A percentile compares a stretch with the other conserved stretches of the same genome.
These are phyloP conservation scores for Ogataea trehaloabstinens DNA, from an alignment of 805 yeast species.

Conservation along the genomic window DNA sequence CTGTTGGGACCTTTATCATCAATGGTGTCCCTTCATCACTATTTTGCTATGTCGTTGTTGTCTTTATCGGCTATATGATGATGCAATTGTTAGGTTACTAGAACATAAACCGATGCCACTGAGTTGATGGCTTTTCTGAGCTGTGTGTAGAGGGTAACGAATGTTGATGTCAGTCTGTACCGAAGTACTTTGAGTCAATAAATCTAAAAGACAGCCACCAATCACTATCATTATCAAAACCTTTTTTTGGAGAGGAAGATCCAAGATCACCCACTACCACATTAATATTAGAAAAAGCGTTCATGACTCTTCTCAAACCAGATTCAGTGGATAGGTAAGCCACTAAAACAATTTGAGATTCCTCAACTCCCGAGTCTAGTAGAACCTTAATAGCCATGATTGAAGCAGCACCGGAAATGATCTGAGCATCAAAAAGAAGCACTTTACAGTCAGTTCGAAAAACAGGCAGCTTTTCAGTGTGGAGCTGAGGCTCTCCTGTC, in stretches of 20 bases:
- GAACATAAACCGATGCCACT: too few species aligned
- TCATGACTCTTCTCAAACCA: conserved; percentile 68
- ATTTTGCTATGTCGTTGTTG: conserved; percentile 66
- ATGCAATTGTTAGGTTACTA: conserved; percentile 59
- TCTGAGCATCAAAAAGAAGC: conserved; percentile 79
- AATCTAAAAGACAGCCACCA: conserved; percentile 67
- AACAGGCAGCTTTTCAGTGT: conserved; percentile 70
- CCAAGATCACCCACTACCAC: conserved; percentile 70
- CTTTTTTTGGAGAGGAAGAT: conserved; percentile 23
- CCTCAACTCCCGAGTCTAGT: conserved; percentile 70
- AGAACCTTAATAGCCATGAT: conserved; percentile 92
- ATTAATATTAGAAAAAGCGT: conserved; percentile 70
- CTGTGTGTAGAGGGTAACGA: too few species aligned
- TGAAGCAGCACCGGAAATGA: conserved; percentile 89
- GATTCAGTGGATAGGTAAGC: conserved; percentile 74
- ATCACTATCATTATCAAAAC: conserved; percentile 38
- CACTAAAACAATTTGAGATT: conserved; percentile 63
- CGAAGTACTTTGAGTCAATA: conserved; percentile 76
- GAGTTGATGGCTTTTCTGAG: too few species aligned
- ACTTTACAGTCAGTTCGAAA: conserved; percentile 39
- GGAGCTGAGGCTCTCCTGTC: conserved; percentile 94
- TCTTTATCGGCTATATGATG: conserved; percentile 75
- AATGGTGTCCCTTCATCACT: conserved; percentile 89
- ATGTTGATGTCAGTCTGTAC: conserved; percentile 40
- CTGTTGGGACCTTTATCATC: conserved; percentile 81